phyloP scores from a whole-genome alignment of 345 rosid genomes.

The Citrus trifoliata region DNA sequence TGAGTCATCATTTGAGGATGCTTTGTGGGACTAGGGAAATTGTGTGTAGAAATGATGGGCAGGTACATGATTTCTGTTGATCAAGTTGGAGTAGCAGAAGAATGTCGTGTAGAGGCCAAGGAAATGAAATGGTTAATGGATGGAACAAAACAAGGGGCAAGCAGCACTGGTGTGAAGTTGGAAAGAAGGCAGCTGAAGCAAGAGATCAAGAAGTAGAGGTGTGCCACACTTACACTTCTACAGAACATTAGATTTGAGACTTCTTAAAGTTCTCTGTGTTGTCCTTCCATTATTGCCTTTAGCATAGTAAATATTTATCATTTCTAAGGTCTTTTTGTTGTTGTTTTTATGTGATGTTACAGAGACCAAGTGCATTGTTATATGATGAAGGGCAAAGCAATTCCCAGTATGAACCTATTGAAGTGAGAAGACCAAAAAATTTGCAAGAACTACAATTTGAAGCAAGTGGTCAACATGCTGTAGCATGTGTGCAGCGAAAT shows the following conservation, averaged over 20 bases:
- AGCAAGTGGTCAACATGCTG: background rate
- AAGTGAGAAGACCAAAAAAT: background rate
- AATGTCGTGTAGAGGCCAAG: background rate
- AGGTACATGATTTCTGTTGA: conserved; percentile 6
- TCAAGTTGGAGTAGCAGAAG: background rate
- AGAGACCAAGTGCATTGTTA: background rate
- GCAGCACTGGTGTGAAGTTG: background rate
- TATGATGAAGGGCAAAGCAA: background rate
- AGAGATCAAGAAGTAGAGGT: conserved; percentile 3
- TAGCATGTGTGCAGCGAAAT: background rate
- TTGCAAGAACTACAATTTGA: background rate
- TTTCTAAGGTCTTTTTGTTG: background rate
- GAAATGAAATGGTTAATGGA: background rate
- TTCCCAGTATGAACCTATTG: background rate
- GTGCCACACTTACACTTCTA: background rate
- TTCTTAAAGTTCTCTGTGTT: background rate
- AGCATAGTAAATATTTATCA: background rate
- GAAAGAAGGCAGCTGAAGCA: background rate
- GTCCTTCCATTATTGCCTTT: background rate
- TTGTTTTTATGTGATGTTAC: background rate
- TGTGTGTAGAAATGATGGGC: background rate
- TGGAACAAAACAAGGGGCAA: background rate
- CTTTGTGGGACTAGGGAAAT: conserved; percentile 18
- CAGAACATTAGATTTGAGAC: background rate
- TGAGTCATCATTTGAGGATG: conserved; percentile 38